Conservation (phyloP, 371 early-diverging fungal genomes). For the Cokeromyces recurvatus region DNA sequence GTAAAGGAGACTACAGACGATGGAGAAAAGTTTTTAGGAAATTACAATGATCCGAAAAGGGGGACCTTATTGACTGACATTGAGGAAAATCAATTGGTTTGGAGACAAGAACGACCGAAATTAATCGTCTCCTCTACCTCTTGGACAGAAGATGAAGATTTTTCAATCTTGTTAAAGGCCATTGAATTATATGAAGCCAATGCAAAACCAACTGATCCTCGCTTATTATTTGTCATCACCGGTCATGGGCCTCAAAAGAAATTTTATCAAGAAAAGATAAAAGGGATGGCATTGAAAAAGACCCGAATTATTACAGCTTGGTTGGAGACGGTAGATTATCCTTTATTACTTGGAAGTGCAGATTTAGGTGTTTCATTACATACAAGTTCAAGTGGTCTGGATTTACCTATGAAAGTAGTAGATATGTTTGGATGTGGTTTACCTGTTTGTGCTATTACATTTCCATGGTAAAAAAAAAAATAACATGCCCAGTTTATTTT, state of each 20-base stretch:
- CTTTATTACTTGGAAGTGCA: slow-evolving; percentile 77
- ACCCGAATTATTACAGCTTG: slow-evolving; percentile 78
- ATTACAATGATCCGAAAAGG: slow-evolving; percentile 8
- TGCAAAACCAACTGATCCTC: slow-evolving; percentile 41
- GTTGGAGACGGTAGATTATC: slow-evolving; percentile 82
- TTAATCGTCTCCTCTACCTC: slow-evolving; percentile 88
- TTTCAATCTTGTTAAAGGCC: slow-evolving; percentile 74
- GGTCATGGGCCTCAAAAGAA: slow-evolving; percentile 87
- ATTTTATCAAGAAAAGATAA: slow-evolving; percentile 62
- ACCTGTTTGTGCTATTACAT: slow-evolving; percentile 82
- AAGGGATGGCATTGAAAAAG: slow-evolving; percentile 40
- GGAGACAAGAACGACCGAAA: slow-evolving; percentile 51
- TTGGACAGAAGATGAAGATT: slow-evolving; percentile 97
- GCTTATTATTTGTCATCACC: slow-evolving; percentile 81
- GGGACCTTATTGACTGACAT: slow-evolving; percentile 43
- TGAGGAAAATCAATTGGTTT: slow-evolving; percentile 25
- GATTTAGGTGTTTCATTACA: slow-evolving; percentile 93
- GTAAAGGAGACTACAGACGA: slow-evolving; percentile 30
- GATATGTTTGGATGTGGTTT: slow-evolving; percentile 97
- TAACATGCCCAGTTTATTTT: not conserved
- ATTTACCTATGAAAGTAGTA: slow-evolving; percentile 97
- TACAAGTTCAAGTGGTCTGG: slow-evolving; percentile 88
- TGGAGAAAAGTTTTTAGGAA: slow-evolving; percentile 8
- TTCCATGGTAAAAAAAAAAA: slow-evolving; percentile 51
- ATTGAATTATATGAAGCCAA: slow-evolving; percentile 51